A percentile compares a stretch with the other conserved stretches of the same genome.
Evolutionary conservation across 768 basidiomycete species (phyloP).

Genomic region (Boletus huronensis): DNA sequence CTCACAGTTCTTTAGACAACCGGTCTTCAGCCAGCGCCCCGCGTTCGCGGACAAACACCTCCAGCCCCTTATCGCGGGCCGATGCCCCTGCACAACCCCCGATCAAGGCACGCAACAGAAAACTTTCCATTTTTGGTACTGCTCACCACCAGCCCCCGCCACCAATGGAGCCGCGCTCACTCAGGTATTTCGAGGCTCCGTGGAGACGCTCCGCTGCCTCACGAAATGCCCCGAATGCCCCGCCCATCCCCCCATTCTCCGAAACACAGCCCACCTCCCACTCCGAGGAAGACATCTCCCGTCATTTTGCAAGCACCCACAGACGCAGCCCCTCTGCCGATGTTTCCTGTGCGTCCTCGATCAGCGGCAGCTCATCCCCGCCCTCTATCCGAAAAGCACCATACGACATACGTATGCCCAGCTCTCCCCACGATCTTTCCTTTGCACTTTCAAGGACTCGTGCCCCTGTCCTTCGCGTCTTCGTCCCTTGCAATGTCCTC

Average conservation of each 20-base stretch:
- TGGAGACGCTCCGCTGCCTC: constrained; percentile 42
- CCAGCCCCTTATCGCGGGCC: constrained; percentile 25
- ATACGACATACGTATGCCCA: constrained; percentile 14
- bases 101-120: constrained; percentile 20
- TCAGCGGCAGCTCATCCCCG: constrained; percentile 20
- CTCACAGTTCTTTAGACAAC: constrained; percentile 1
- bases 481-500: constrained; percentile 63
- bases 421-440: constrained; percentile 58
- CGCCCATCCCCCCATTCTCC: constrained; percentile 18
- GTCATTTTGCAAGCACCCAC: constrained; percentile 32
- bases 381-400: constrained; percentile 19
- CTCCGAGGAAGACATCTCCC: constrained; percentile 40
- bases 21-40: neutral
- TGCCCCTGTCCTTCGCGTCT: constrained; percentile 72
- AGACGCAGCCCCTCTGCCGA: constrained; percentile 44
- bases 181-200: constrained; percentile 44
- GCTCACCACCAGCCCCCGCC: constrained; percentile 42
- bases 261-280: constrained; percentile 24
- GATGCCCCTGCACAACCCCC: constrained; percentile 5
- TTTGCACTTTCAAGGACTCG: constrained; percentile 58
- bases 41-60: constrained; percentile 4
- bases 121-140: constrained; percentile 38
- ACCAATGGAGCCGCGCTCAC: constrained; percentile 41
- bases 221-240: neutral
- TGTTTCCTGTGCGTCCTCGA: constrained; percentile 43